Base-by-base conservation (phyloP, 169 alveolate genomes). In the Cryptosporidium muris region DNA sequence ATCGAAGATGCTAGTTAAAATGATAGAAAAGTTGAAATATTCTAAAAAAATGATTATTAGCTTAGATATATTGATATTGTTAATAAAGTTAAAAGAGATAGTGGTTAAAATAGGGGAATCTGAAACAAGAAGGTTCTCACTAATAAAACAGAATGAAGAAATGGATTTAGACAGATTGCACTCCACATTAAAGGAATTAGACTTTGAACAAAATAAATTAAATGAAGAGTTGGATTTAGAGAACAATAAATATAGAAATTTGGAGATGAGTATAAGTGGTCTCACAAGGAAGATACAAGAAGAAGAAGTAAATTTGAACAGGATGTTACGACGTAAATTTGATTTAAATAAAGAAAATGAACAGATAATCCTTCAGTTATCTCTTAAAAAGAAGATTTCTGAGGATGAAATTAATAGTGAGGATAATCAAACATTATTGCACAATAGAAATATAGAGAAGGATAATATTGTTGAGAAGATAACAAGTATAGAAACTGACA, bases 41-140 rank as follows among this genome's bases (percentile, higher is more conserved):
- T 60, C 5, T 74, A 51, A 60, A 37, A 54, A 60, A 42, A 58
- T 11, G n/a, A 25, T 54, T n/a, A 64, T 58, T 42, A 74, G 45
- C 47, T 45, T 74, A 0, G 25, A 14, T 58, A 40, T 62, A 7
- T 16, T 74, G 11, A 14, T 14, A 3, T 58, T 68, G 1, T 58
- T 74, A 3, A 34, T 43, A 43, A 58, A 58, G 16, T 74, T 74
- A 47, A 40, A 4, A 43, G 16, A n/a, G 16, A 8, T 47, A 40
- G 53, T 5, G 43, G 63, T 40, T 37, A 14, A 37, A 11, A 34
- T 40, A 47, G 36, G 6, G 58, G 2, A 38, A 60, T 3, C 40
- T 60, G 43, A 11, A 60, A 16, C n/a, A 25, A 1, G 48, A 60
- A 60, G 40, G 38, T 16, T 60, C 47, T 16, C 25, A 25, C 25